phyloP scores from a whole-genome alignment of 805 yeast genomes.

The Clavispora phyllophila region DNA sequence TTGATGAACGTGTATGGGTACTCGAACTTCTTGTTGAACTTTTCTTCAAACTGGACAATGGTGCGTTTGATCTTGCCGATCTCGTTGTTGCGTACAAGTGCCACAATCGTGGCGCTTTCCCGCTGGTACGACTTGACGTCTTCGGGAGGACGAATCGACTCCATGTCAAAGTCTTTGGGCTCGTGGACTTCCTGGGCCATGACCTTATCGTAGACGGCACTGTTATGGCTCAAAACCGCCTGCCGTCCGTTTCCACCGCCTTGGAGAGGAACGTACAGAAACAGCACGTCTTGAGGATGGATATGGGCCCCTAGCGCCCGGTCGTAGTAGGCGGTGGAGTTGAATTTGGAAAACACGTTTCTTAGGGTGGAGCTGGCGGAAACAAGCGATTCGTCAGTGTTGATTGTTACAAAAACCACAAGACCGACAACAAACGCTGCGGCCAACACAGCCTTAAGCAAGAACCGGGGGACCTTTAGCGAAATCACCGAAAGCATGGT shows the following conservation, averaged over 20 bases:
- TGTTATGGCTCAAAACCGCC: constrained; percentile 34
- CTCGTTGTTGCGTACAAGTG: constrained; percentile 70
- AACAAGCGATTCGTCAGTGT: background rate
- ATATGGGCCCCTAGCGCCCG: constrained; percentile 6
- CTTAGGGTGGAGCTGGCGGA: background rate
- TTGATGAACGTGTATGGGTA: constrained; percentile 82
- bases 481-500: constrained; percentile 9
- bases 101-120: constrained; percentile 74
- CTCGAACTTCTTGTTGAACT: constrained; percentile 63
- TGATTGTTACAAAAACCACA: background rate
- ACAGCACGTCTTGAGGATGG: constrained; percentile 26
- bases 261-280: constrained; percentile 27
- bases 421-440: constrained; percentile 1
- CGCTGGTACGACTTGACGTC: constrained; percentile 24
- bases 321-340: background rate
- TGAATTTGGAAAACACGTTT: background rate
- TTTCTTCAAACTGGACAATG: constrained; percentile 55
- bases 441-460: constrained; percentile 6
- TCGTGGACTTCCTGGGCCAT: constrained; percentile 36
- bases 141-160: constrained; percentile 23
- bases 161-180: constrained; percentile 42
- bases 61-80: constrained; percentile 43
- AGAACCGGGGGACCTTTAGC: constrained; percentile 6
- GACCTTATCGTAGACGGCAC: constrained; percentile 31
- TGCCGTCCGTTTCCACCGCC: constrained; percentile 24